phyloP scores from a whole-genome alignment of 495 filamentous ascomycete species.

The Tricharina praecox region DNA sequence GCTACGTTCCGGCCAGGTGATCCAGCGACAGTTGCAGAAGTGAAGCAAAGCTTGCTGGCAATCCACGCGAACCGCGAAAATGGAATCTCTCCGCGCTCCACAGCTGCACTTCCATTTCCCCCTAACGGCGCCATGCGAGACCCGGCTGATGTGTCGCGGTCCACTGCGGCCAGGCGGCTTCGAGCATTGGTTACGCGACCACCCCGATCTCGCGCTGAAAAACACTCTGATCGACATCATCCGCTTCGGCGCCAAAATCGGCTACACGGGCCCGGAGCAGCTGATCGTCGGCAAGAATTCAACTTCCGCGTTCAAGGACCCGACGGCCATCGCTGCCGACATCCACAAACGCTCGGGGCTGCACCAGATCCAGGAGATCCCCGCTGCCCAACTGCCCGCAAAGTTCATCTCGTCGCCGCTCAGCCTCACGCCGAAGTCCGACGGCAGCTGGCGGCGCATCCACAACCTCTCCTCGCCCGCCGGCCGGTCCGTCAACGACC shows the following conservation, averaged over 20 bases:
- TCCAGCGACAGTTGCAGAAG: too few species aligned
- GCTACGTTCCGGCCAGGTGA: too few species aligned
- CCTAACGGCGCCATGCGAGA: too few species aligned
- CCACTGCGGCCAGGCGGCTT: too few species aligned
- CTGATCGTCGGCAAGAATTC: not conserved
- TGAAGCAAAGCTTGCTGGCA: too few species aligned
- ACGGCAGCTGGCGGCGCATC: not conserved
- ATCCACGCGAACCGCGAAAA: too few species aligned
- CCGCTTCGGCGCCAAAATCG: not conserved
- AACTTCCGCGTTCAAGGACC: not conserved
- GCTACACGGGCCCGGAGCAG: not conserved
- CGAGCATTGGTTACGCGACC: too few species aligned
- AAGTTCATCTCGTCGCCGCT: conserved; percentile 1
- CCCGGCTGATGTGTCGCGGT: too few species aligned
- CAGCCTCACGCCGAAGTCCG: not conserved
- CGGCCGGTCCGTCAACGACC: not conserved
- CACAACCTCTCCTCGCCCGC: not conserved
- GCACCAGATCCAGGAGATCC: not conserved
- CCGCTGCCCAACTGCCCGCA: not conserved
- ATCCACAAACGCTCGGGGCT: not conserved
- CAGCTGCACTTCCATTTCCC: too few species aligned
- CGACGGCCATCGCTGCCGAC: not conserved
- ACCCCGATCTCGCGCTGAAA: too few species aligned
- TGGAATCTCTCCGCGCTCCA: too few species aligned
- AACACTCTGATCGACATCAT: not conserved